Evolutionary conservation across 106 monocot genomes (phyloP), one percentile per base, ranked within the genome.

Genomic region (Platanthera guangdongensis): DNA sequence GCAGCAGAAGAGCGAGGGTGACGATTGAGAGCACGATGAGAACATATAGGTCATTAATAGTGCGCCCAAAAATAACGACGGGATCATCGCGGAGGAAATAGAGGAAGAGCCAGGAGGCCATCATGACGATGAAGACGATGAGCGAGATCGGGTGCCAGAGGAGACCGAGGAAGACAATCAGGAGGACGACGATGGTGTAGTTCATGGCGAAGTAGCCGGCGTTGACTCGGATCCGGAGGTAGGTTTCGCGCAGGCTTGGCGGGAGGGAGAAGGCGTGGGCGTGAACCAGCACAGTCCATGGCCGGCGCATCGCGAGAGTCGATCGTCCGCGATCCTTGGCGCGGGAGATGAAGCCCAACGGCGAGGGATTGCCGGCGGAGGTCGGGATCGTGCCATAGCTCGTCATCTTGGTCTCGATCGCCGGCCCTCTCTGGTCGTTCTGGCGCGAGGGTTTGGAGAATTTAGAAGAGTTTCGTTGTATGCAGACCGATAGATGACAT

Each of bases 101-200:
- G 16, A 76, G 57, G 60, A 76, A 48, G 9, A 76, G 76, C 76
- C 76, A 76, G 62, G 76, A 47, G 62, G 8, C 45, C 76, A 76
- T 76, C 55, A 16, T 9, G 60, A 47, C 76, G n/a, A 76, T 32
- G 57, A 76, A 76, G 45, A 63, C 76, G 57, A 76, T 76, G 45
- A 76, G 62, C 14, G 76, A 76, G 60, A 76, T 67, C 46, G 88
- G 88, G 74, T 91, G 87, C 93, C 90, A 93, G 80, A 96, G 87
- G 72, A 90, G 86, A 81, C 84, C 80, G 52, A 90, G 22, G 84
- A 93, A 90, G 76, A 93, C 73, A 63, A 90, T 49, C 50, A 86
- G 8, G 75, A 94, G 88, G 75, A 86, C 71, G 71, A 91, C 59
- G 80, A 96, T 89, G 79, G 90, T 84, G 86, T 96, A 96, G 85